Evolutionary conservation across 164 flowering plant genomes (phyloP).

Genomic region (Vitis rupestris): DNA sequence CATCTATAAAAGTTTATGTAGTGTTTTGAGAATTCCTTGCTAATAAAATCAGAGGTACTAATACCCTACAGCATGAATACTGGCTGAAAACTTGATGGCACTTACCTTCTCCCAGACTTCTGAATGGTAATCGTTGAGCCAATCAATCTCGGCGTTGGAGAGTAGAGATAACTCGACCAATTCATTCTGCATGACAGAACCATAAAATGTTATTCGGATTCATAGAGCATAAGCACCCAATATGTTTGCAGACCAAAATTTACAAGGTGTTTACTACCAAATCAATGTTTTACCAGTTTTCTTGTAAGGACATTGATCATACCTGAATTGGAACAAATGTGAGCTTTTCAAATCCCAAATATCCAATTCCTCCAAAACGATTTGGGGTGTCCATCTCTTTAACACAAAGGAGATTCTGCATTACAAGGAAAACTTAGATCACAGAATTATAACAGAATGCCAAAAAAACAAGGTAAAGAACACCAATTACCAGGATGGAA

Average conservation of each 20-base stretch:
- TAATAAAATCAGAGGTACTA: too few relatives aligned
- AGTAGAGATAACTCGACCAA: conserved; percentile 65
- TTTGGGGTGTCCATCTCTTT: conserved; percentile 75
- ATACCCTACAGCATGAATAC: not conserved
- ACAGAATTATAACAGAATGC: not conserved
- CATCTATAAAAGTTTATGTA: too few relatives aligned
- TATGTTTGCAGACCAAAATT: not conserved
- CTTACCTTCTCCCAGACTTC: conserved; percentile 96
- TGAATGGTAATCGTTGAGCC: conserved; percentile 87
- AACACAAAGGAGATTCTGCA: conserved; percentile 88
- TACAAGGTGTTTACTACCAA: too few relatives aligned
- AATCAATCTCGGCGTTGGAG: conserved; percentile 61
- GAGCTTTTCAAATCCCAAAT: conserved; percentile 89
- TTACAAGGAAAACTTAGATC: conserved; percentile 8
- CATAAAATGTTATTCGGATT: not conserved
- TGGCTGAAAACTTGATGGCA: not conserved
- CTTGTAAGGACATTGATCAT: not conserved
- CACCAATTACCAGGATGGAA: not conserved
- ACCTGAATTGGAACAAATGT: conserved; percentile 98
- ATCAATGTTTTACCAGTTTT: too few relatives aligned
- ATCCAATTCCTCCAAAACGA: conserved; percentile 76
- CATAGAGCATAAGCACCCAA: conserved; percentile 1
- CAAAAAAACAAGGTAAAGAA: not conserved
- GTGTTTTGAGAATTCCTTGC: too few relatives aligned
- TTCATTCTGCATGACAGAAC: conserved; percentile 53